Evolutionary conservation across 1,139 yeast genomes (phyloP).

Genomic region (Taphrina betulina): DNA sequence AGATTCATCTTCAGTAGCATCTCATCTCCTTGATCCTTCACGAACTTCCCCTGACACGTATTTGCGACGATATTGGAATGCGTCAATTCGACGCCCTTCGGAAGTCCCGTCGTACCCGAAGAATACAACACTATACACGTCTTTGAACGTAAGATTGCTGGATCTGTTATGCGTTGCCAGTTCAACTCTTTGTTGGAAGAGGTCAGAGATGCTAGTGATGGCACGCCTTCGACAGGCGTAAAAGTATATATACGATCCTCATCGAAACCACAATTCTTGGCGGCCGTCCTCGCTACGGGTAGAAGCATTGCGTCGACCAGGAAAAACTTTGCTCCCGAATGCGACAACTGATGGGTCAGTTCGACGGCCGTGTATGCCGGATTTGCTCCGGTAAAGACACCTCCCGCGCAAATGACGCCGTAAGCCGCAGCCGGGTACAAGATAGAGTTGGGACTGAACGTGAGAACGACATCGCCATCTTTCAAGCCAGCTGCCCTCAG

Average conservation of each 20-base stretch:
- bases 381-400: slow-evolving; percentile 36
- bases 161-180: slow-evolving; percentile 32
- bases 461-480: slow-evolving; percentile 25
- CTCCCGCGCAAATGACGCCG: slow-evolving; percentile 35
- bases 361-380: slow-evolving; percentile 35
- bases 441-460: slow-evolving; percentile 29
- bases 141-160: slow-evolving; percentile 32
- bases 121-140: slow-evolving; percentile 53
- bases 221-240: slow-evolving; percentile 9
- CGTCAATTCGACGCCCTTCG: slow-evolving; percentile 66
- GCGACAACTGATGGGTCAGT: slow-evolving; percentile 33
- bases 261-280: slow-evolving; percentile 30
- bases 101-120: slow-evolving; percentile 69
- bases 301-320: slow-evolving; percentile 28
- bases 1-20: slow-evolving; percentile 1
- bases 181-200: slow-evolving; percentile 29
- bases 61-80: slow-evolving; percentile 50
- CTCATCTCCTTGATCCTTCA: slow-evolving; percentile 26
- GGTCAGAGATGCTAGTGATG: slow-evolving; percentile 29
- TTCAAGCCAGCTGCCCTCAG: slow-evolving; percentile 11
- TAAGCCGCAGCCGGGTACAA: slow-evolving; percentile 26
- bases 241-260: slow-evolving; percentile 25
- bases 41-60: slow-evolving; percentile 35
- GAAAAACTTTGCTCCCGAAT: slow-evolving; percentile 36
- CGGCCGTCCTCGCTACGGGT: slow-evolving; percentile 28